Percentiles rank a stretch among this genome's conserved stretches.
phyloP scores from a whole-genome alignment of 208 protist species.

The Leishmania aethiopica region DNA sequence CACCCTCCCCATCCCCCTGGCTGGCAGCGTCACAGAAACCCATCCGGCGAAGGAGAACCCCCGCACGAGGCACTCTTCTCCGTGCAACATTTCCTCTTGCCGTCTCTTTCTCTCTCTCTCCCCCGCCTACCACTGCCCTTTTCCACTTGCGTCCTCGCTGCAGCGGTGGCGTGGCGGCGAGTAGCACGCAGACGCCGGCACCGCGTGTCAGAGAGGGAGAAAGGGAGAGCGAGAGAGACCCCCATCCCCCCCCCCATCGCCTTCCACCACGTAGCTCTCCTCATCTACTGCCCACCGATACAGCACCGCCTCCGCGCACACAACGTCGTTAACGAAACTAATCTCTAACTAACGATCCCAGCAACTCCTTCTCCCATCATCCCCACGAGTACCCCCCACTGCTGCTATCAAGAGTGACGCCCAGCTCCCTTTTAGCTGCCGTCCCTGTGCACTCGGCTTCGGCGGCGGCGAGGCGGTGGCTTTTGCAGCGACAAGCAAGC shows the following conservation, averaged over 20 bases:
- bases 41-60: background rate
- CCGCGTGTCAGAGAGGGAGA: background rate
- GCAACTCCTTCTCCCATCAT: no score
- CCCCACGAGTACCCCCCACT: no score
- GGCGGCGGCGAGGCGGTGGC: no score
- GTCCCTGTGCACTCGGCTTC: no score
- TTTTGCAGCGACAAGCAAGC: no score
- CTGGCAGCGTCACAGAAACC: background rate
- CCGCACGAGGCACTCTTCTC: background rate
- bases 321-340: background rate
- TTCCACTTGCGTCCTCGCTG: no score
- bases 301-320: background rate
- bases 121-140: background rate
- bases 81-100: background rate
- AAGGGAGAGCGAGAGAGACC: background rate
- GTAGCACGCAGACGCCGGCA: no score
- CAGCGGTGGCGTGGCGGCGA: no score
- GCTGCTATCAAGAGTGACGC: no score
- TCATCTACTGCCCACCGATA: background rate
- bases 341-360: no score
- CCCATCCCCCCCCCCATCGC: background rate
- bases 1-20: background rate
- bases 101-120: background rate
- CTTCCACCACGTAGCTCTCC: background rate
- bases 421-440: no score